A percentile compares a stretch with the other conserved stretches of the same genome.
Conservation (phyloP, 225 moss, liverwort and hornwort species). For the Neckera pumila region DNA sequence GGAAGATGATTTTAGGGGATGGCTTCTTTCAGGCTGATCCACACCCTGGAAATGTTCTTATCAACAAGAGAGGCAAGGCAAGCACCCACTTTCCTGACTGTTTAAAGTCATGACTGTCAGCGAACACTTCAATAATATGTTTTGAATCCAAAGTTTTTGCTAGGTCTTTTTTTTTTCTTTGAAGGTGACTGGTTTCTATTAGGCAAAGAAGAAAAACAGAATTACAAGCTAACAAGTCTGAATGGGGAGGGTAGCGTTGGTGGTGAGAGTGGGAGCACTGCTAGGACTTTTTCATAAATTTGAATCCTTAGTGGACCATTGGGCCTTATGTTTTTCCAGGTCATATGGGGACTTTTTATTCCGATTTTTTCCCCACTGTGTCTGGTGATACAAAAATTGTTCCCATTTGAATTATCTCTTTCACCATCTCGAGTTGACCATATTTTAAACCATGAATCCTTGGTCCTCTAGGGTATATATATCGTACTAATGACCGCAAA, state of each 20-base stretch:
- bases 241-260: not conserved
- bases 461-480: not conserved
- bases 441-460: not conserved
- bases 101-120: not conserved
- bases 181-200: not conserved
- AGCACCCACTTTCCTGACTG: not conserved
- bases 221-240: not conserved
- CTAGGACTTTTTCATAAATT: not conserved
- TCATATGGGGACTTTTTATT: not conserved
- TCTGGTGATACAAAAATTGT: not conserved
- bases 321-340: not conserved
- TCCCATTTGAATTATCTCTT: not conserved
- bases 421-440: not conserved
- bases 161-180: not conserved
- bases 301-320: not conserved
- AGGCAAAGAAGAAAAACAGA: not conserved
- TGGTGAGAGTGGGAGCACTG: not conserved
- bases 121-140: not conserved
- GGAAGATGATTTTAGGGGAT: conserved; percentile 83
- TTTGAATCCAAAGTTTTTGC: not conserved
- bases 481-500: not conserved
- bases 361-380: not conserved
- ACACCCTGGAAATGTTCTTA: conserved; percentile 89
- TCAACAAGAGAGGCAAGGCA: conserved; percentile 76
- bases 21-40: conserved; percentile 99